Conservation (phyloP, 139 green algal genomes). For the Coelastrella sp. region DNA sequence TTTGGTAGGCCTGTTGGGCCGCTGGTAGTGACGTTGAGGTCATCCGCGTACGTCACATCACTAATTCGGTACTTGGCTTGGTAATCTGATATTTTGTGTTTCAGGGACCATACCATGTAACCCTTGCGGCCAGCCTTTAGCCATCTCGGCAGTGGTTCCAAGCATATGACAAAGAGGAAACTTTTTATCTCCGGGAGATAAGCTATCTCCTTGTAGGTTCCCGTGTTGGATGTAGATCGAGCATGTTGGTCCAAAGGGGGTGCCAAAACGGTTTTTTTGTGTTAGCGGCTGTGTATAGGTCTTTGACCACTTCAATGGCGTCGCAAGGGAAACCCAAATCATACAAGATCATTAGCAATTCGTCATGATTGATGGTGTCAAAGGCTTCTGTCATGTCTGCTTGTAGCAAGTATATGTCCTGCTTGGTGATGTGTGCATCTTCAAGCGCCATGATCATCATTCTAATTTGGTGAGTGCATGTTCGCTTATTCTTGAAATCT, state of each 20-base stretch:
- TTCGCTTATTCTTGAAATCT: constrained; percentile 47
- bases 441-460: constrained; percentile 46
- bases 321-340: too few relatives aligned
- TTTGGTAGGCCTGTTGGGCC: too few relatives aligned
- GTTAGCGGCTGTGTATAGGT: constrained; percentile 53
- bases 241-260: constrained; percentile 15
- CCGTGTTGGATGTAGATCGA: constrained; percentile 49
- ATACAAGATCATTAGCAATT: constrained; percentile 50
- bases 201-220: constrained; percentile 60
- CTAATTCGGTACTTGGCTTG: not conserved
- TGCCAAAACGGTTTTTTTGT: constrained; percentile 43
- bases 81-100: not conserved
- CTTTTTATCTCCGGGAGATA: too few relatives aligned
- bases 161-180: constrained; percentile 46
- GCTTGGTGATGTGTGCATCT: constrained; percentile 29
- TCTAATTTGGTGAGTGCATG: constrained; percentile 3
- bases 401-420: constrained; percentile 49
- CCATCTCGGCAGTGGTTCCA: too few relatives aligned
- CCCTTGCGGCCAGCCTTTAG: too few relatives aligned
- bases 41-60: not conserved
- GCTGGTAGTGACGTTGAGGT: too few relatives aligned
- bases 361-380: constrained; percentile 58
- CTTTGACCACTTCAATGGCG: too few relatives aligned
- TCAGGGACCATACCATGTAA: not conserved
- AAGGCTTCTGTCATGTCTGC: too few relatives aligned